phyloP scores from a whole-genome alignment of 495 filamentous ascomycete genomes.

The Thermochaetoides thermophila region DNA sequence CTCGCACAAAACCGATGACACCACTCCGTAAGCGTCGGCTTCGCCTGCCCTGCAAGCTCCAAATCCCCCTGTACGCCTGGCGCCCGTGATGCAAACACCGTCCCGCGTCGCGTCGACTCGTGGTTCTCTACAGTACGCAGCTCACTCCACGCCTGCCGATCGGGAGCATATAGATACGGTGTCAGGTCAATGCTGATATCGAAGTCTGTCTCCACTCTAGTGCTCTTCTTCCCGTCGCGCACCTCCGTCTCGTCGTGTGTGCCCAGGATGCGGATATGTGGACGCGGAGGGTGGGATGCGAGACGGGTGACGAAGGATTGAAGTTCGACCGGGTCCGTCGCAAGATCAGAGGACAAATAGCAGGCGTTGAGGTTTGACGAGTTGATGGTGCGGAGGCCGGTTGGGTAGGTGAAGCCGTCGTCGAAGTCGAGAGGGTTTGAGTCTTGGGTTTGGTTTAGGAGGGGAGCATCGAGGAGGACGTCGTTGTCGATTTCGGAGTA shows the following conservation, averaged over 20 bases:
- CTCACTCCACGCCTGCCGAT: conserved; percentile 13
- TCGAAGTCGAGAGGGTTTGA: not conserved
- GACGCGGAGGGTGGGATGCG: conserved; percentile 29
- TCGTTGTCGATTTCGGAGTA: conserved; percentile 16
- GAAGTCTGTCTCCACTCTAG: conserved; percentile 32
- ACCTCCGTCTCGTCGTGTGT: conserved; percentile 33
- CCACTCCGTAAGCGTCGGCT: conserved; percentile 38
- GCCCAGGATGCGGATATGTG: conserved; percentile 32
- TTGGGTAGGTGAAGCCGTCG: not conserved
- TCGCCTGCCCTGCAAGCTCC: conserved; percentile 18
- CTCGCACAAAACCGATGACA: conserved; percentile 40
- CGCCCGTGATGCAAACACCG: conserved; percentile 23
- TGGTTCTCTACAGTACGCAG: conserved; percentile 25
- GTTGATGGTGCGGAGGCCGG: not conserved
- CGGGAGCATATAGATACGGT: conserved; percentile 27
- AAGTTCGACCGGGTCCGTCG: conserved; percentile 26
- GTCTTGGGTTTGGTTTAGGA: too few species aligned
- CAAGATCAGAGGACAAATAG: conserved; percentile 24
- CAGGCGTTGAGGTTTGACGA: conserved; percentile 1
- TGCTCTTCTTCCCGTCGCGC: conserved; percentile 30
- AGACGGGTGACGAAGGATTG: conserved; percentile 27
- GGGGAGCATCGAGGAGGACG: conserved; percentile 9
- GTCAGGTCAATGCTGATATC: conserved; percentile 37
- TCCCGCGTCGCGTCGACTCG: conserved; percentile 29
- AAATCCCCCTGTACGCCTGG: conserved; percentile 25